These are phyloP conservation scores for Verbascum thapsus DNA, from an alignment of 257 asterid genomes.

Conservation along the genomic window DNA sequence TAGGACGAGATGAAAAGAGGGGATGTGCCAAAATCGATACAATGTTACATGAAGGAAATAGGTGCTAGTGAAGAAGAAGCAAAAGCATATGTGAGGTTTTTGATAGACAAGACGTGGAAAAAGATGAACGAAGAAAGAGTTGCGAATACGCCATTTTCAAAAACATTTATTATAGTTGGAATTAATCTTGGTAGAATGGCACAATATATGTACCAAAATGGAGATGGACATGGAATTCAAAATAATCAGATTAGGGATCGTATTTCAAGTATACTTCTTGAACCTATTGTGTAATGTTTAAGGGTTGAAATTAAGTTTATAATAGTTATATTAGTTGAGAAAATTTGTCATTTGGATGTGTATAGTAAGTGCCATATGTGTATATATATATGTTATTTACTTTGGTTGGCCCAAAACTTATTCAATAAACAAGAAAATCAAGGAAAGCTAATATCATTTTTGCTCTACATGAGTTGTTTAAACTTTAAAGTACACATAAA, in stretches of 20 bases:
- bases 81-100: neutral
- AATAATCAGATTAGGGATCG: constrained; percentile 24
- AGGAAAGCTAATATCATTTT: too few relatives aligned
- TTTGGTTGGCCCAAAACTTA: too few relatives aligned
- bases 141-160: constrained; percentile 16
- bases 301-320: too few relatives aligned
- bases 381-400: too few relatives aligned
- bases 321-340: too few relatives aligned
- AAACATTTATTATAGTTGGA: constrained; percentile 31
- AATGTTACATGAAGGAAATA: constrained; percentile 49
- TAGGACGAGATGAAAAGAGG: constrained; percentile 39
- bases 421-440: too few relatives aligned
- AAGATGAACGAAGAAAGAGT: constrained; percentile 35
- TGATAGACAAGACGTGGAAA: constrained; percentile 43
- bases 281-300: constrained; percentile 33
- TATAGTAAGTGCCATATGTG: too few relatives aligned
- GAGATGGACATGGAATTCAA: constrained; percentile 49
- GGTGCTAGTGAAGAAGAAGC: constrained; percentile 35
- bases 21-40: constrained; percentile 34
- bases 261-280: constrained; percentile 33
- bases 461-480: too few relatives aligned
- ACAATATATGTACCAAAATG: constrained; percentile 50
- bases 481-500: too few relatives aligned
- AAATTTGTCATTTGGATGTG: too few relatives aligned
- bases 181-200: constrained; percentile 50